Evolutionary conservation across 1,284 basidiomycete genomes (phyloP).

Genomic region (Tylopilus orsonianus): DNA sequence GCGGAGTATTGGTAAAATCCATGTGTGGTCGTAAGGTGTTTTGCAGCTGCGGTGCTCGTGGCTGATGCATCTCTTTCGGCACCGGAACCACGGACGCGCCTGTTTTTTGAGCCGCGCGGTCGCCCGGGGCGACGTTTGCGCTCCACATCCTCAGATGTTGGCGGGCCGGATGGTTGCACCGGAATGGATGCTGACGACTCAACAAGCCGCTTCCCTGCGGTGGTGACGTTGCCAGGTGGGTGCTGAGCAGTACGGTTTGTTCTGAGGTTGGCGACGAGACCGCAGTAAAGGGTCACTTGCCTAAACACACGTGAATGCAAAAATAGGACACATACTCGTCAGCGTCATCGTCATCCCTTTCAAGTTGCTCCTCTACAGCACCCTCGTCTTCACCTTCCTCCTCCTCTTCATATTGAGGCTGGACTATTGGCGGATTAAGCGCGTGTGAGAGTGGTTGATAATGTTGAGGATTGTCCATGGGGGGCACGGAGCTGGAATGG

Average conservation of each 20-base stretch:
- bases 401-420: conserved; percentile 36
- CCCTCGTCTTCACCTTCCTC: conserved; percentile 68
- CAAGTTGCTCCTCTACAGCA: conserved; percentile 66
- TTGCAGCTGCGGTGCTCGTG: conserved; percentile 18
- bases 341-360: conserved; percentile 39
- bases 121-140: conserved; percentile 70
- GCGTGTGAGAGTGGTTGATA: conserved; percentile 79
- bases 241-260: conserved; percentile 25
- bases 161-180: conserved; percentile 21
- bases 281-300: conserved; percentile 1
- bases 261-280: conserved; percentile 16
- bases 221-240: conserved; percentile 15
- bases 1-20: conserved; percentile 34
- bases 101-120: conserved; percentile 73
- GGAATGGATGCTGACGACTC: conserved; percentile 18
- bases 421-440: conserved; percentile 54
- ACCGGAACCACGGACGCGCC: conserved; percentile 45
- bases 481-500: conserved; percentile 6
- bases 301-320: conserved; percentile 5
- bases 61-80: conserved; percentile 28
- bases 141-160: conserved; percentile 28
- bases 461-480: conserved; percentile 74
- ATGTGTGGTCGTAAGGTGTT: conserved; percentile 22
- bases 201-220: conserved; percentile 21
- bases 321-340: conserved; percentile 30